Conservation (phyloP, 768 basidiomycete genomes). For the Suillus subalutaceus region DNA sequence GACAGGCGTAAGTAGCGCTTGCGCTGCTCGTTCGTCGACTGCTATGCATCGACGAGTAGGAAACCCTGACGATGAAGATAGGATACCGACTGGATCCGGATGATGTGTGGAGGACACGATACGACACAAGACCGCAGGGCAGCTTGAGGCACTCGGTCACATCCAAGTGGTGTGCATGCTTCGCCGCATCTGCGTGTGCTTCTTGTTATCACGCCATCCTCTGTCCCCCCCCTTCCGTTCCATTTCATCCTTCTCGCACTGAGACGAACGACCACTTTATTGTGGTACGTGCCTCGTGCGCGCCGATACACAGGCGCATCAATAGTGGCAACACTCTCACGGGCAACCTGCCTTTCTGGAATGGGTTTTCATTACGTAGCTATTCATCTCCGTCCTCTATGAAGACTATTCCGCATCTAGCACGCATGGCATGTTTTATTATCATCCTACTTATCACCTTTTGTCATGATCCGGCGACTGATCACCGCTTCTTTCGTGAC, state of each 20-base stretch:
- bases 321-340: constrained; percentile 34
- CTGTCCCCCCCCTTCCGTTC: constrained; percentile 48
- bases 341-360: constrained; percentile 22
- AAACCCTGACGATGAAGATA: constrained; percentile 46
- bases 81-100: constrained; percentile 52
- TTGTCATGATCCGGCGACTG: constrained; percentile 41
- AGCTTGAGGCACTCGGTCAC: constrained; percentile 58
- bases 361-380: constrained; percentile 26
- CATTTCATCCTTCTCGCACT: constrained; percentile 57
- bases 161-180: constrained; percentile 55
- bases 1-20: constrained; percentile 31
- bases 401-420: constrained; percentile 23
- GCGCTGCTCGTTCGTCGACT: constrained; percentile 49
- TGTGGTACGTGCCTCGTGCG: constrained; percentile 80
- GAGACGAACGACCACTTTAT: constrained; percentile 77
- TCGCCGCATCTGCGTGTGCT: constrained; percentile 54
- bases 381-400: constrained; percentile 25
- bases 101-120: constrained; percentile 58
- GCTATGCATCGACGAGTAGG: constrained; percentile 33
- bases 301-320: constrained; percentile 76
- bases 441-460: constrained; percentile 43
- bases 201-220: constrained; percentile 46
- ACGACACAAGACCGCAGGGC: constrained; percentile 69
- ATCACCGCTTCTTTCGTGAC: constrained; percentile 46
- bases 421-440: constrained; percentile 43